Percentiles rank a stretch among this genome's conserved stretches.
phyloP scores from a whole-genome alignment of 176 grass and related monocot genomes.

The Oryza longistaminata region DNA sequence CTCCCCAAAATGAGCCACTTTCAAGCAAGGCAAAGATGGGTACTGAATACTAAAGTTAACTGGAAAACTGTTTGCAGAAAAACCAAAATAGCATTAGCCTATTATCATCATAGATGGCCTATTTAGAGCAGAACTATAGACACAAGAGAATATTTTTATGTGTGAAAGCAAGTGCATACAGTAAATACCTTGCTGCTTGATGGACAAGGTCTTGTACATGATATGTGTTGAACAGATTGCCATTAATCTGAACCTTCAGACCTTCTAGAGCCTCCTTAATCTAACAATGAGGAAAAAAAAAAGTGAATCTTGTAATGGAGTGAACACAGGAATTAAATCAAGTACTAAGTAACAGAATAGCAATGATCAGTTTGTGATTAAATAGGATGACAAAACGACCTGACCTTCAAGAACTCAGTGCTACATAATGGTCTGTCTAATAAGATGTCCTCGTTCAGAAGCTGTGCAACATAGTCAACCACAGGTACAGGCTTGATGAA shows the following conservation, averaged over 20 bases:
- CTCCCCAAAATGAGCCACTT: conserved; percentile 51
- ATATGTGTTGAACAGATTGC: conserved; percentile 43
- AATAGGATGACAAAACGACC: neutral
- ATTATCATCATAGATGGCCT: neutral
- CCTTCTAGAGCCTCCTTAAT: conserved; percentile 48
- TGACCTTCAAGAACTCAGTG: conserved; percentile 55
- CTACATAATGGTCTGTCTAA: conserved; percentile 45
- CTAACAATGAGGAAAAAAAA: conserved; percentile 11
- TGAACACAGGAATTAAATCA: neutral
- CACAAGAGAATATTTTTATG: neutral
- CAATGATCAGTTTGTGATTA: neutral
- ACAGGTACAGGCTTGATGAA: conserved; percentile 56
- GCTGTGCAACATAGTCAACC: conserved; percentile 44
- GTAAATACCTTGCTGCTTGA: conserved; percentile 44
- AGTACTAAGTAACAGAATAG: neutral
- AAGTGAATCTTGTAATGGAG: neutral
- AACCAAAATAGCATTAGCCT: neutral
- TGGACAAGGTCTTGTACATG: conserved; percentile 45
- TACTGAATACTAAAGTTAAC: conserved; percentile 50
- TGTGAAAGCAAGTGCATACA: conserved; percentile 29
- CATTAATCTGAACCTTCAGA: conserved; percentile 49
- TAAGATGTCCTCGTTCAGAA: conserved; percentile 50
- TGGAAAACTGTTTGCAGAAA: conserved; percentile 35
- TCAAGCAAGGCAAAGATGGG: conserved; percentile 49
- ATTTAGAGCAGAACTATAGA: neutral